phyloP scores from a whole-genome alignment of 441 rosid genomes.

The Aleurites moluccanus region DNA sequence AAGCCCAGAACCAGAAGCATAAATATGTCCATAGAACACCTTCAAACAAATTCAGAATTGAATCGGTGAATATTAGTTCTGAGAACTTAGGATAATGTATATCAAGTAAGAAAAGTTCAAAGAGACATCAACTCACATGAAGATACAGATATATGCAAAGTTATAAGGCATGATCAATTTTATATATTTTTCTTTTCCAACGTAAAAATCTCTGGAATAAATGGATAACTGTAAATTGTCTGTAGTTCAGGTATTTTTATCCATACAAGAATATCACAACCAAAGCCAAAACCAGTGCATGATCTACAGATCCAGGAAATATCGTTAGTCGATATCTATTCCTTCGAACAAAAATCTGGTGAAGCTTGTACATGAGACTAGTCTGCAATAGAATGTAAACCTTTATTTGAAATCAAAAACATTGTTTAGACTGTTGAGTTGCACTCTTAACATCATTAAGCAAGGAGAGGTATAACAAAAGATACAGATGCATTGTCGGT shows the following conservation, averaged over 20 bases:
- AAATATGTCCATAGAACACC: too few species aligned
- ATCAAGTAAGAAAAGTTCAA: too few species aligned
- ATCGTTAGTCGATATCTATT: slow-evolving; percentile 66
- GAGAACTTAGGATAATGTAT: too few species aligned
- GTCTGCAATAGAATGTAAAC: slow-evolving; percentile 53
- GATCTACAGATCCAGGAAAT: slow-evolving; percentile 56
- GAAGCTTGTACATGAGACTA: slow-evolving; percentile 85
- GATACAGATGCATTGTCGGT: not conserved
- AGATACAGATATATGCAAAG: not conserved
- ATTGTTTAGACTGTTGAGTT: not conserved
- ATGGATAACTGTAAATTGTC: not conserved
- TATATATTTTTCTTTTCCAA: too few species aligned
- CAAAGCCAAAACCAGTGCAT: slow-evolving; percentile 52
- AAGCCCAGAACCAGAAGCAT: too few species aligned
- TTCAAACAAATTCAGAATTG: too few species aligned
- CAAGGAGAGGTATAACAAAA: too few species aligned
- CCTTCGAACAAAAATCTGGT: slow-evolving; percentile 58
- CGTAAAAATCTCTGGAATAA: not conserved
- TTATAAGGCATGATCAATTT: not conserved
- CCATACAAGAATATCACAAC: slow-evolving; percentile 55
- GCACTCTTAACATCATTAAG: not conserved
- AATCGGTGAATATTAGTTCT: too few species aligned
- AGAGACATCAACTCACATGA: too few species aligned
- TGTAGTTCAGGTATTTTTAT: not conserved
- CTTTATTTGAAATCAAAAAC: not conserved